Percentiles rank a stretch among this genome's conserved stretches.
These are phyloP conservation scores for Gymnopilus junonius DNA, from an alignment of 768 basidiomycete genomes.

Conservation along the genomic window DNA sequence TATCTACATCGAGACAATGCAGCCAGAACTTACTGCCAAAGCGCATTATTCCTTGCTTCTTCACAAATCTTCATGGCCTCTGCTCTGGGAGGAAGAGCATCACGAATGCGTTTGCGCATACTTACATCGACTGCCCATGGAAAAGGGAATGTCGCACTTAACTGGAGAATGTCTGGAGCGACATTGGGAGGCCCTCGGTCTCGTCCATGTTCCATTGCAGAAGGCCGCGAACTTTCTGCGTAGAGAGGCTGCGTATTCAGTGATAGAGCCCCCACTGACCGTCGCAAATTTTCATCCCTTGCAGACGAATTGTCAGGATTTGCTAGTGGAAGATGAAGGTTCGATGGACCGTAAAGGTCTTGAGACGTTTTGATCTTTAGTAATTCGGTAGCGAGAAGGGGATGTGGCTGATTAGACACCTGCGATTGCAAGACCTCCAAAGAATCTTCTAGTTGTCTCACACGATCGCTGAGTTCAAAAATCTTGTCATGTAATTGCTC, in stretches of 20 bases:
- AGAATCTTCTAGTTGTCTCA: constrained; percentile 67
- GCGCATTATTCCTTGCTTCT: constrained; percentile 66
- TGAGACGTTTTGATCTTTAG: constrained; percentile 69
- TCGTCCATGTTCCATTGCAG: constrained; percentile 12
- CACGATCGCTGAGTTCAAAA: constrained; percentile 61
- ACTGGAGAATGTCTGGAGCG: constrained; percentile 53
- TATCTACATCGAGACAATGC: constrained; percentile 15
- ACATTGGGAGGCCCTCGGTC: constrained; percentile 38
- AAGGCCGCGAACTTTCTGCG: constrained; percentile 26
- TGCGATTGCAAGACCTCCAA: constrained; percentile 48
- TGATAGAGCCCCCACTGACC: constrained; percentile 29
- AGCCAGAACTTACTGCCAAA: constrained; percentile 66
- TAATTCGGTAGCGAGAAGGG: constrained; percentile 61
- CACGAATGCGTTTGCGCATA: constrained; percentile 66
- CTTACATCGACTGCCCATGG: constrained; percentile 68
- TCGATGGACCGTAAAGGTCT: constrained; percentile 52
- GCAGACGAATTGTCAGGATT: constrained; percentile 3
- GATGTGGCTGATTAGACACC: constrained; percentile 48
- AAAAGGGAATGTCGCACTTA: constrained; percentile 73
- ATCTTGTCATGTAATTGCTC: constrained; percentile 71
- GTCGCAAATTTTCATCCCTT: constrained; percentile 27
- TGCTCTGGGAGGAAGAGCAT: constrained; percentile 60
- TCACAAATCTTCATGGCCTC: constrained; percentile 66
- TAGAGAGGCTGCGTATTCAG: constrained; percentile 26
- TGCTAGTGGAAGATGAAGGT: constrained; percentile 13